A percentile compares a stretch with the other conserved stretches of the same genome.
These are phyloP conservation scores for Arthrobotrys iridis DNA, from an alignment of 2,329 filamentous ascomycete species.

Conservation along the genomic window DNA sequence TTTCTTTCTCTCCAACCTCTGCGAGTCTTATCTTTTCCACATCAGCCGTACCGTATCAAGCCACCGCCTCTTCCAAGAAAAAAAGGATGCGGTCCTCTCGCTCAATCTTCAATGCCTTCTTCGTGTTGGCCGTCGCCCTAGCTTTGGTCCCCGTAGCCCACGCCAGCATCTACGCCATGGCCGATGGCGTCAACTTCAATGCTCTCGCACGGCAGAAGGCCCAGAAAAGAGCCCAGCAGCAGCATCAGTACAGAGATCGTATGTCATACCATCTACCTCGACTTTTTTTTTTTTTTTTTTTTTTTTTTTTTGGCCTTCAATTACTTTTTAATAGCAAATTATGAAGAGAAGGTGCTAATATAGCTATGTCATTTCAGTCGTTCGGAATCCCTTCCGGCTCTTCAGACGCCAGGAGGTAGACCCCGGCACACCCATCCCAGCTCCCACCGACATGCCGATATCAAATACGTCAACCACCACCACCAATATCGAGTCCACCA, in stretches of 20 bases:
- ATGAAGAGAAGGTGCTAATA: no score
- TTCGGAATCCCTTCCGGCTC: constrained; percentile 21
- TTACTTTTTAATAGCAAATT: no score
- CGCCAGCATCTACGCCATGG: constrained; percentile 38
- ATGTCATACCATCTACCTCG: background rate
- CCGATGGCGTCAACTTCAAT: constrained; percentile 33
- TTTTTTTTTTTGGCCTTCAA: no score
- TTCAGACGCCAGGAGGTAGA: constrained; percentile 40
- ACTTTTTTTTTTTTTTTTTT: background rate
- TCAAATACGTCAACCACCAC: constrained; percentile 28
- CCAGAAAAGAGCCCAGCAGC: constrained; percentile 40
- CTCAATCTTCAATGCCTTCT: constrained; percentile 23
- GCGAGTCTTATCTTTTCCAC: background rate
- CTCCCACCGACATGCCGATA: background rate
- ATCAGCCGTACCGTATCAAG: constrained; percentile 38
- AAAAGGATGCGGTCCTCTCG: constrained; percentile 21
- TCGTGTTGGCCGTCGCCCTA: constrained; percentile 31
- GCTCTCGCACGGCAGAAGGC: constrained; percentile 46
- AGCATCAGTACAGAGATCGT: constrained; percentile 1
- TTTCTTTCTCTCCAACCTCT: background rate
- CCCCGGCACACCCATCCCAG: constrained; percentile 1
- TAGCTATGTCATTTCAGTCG: no score
- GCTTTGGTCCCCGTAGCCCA: constrained; percentile 22
- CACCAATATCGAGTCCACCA: background rate
- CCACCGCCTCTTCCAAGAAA: no score